phyloP scores from a whole-genome alignment of 306 rosid species.

The Cicer bijugum region DNA sequence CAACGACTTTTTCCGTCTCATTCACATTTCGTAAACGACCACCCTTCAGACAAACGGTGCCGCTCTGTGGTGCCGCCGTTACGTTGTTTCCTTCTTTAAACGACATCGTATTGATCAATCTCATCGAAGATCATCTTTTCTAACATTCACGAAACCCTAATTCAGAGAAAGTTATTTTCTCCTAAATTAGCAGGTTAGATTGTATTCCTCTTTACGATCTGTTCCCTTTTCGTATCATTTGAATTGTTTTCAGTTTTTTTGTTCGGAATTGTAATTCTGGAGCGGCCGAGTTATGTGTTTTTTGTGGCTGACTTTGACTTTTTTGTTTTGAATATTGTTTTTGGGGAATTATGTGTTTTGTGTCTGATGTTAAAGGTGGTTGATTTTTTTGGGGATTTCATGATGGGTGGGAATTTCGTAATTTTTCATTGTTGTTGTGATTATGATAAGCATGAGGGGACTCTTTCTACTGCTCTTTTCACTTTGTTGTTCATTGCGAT shows the following conservation, averaged over 20 bases:
- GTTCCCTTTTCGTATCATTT: slow-evolving; percentile 7
- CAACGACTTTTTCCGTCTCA: slow-evolving; percentile 18
- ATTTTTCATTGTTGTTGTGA: slow-evolving; percentile 4
- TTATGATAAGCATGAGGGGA: not conserved
- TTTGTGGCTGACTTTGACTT: not conserved
- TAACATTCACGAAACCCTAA: slow-evolving; percentile 31
- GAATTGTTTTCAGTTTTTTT: not conserved
- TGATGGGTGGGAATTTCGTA: slow-evolving; percentile 29
- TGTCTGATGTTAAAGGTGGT: not conserved
- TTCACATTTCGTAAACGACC: slow-evolving; percentile 41
- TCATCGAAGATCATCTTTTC: slow-evolving; percentile 11
- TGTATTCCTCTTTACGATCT: slow-evolving; percentile 36
- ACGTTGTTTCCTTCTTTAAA: not conserved
- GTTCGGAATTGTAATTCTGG: slow-evolving; percentile 32
- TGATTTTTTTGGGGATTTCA: slow-evolving; percentile 2
- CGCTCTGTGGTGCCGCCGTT: slow-evolving; percentile 39
- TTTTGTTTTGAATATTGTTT: not conserved
- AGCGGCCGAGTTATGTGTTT: slow-evolving; percentile 6
- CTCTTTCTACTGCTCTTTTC: not conserved
- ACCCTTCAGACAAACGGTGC: slow-evolving; percentile 38
- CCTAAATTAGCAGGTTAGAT: slow-evolving; percentile 22
- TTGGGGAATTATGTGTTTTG: slow-evolving; percentile 23
- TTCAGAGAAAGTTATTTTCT: slow-evolving; percentile 3
- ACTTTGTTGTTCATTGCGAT: not conserved
- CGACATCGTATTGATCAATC: slow-evolving; percentile 36